Evolutionary conservation across 176 grass and related monocot species (phyloP), one percentile per base, ranked within the genome.

Genomic region (Raddia guianensis): DNA sequence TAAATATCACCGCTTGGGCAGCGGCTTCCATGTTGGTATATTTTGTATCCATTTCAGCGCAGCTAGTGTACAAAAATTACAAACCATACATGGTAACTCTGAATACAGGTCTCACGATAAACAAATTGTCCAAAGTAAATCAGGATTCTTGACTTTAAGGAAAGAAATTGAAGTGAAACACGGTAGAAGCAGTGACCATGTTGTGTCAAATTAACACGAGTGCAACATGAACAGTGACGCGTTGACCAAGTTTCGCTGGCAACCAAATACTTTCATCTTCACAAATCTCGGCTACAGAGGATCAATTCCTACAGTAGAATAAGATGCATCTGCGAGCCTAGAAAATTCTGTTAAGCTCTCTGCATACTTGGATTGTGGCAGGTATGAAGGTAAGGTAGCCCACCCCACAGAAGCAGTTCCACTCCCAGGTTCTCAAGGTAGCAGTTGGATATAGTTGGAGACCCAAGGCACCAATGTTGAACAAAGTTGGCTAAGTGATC

Each of bases 301-400:
- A 45, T 61, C 55, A 63, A 21, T 16, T 7, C 42, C 44, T 19
- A 50, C 11, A 21, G 42, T 16, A 68, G 37, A 73, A 7, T 7
- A 12, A 27, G 58, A 63, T 62, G 20, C 11, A 12, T 13, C 20
- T 5, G 5, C 20, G 0, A 21, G 68, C 18, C 27, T 44, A 62
- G 14, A 80, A 80, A 5, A 40, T 68, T 47, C 47, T 59, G 14
- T 80, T 32, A 70, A 60, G 4, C 32, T 45, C 65, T 10, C 37
- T 40, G 10, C 7, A 0, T 3, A 62, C 44, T 81, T 72, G 42
- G 21, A 46, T 72, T 71, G 16, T 32, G 13, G 27, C 67, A 81
- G 21, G 27, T 61, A 72, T 50, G 21, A 80, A 64, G 49, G 34
- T 68, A 68, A 80, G 46, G 32, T 34, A 61, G 67, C 79, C 74